phyloP scores from a whole-genome alignment of 805 yeast genomes.

The Saccharomyces jurei region DNA sequence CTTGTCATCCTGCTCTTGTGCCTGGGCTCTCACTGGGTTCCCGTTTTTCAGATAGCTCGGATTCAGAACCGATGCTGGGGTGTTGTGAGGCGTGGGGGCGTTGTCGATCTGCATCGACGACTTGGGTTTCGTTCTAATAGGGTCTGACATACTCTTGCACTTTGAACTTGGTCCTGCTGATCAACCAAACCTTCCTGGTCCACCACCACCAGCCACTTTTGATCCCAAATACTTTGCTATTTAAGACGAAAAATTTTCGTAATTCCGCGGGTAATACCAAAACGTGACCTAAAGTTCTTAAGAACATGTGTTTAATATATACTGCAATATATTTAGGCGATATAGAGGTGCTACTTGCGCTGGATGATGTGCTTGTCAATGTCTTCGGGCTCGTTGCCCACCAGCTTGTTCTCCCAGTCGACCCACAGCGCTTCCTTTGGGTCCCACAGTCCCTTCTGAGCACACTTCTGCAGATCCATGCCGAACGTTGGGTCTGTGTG shows the following conservation, averaged over 20 bases:
- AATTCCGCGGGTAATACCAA: neutral
- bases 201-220: neutral
- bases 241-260: neutral
- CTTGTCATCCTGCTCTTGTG: constrained; percentile 14
- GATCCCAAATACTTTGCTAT: neutral
- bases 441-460: constrained; percentile 20
- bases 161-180: neutral
- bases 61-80: constrained; percentile 81
- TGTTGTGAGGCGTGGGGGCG: constrained; percentile 98
- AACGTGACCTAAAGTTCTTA: neutral
- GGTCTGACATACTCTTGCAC: constrained; percentile 61
- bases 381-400: constrained; percentile 20
- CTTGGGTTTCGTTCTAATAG: constrained; percentile 55
- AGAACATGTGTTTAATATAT: neutral
- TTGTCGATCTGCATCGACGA: constrained; percentile 63
- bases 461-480: constrained; percentile 15
- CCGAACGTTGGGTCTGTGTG: constrained; percentile 17
- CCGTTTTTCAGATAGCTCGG: constrained; percentile 54
- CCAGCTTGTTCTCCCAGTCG: constrained; percentile 28
- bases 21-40: constrained; percentile 37
- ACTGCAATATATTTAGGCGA: neutral
- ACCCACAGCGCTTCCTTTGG: constrained; percentile 24
- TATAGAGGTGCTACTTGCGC: neutral
- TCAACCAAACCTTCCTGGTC: neutral
- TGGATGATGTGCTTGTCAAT: constrained; percentile 3